These are phyloP conservation scores for Ceratocystis huliohia DNA, from an alignment of 2,329 filamentous ascomycete species.

Conservation along the genomic window DNA sequence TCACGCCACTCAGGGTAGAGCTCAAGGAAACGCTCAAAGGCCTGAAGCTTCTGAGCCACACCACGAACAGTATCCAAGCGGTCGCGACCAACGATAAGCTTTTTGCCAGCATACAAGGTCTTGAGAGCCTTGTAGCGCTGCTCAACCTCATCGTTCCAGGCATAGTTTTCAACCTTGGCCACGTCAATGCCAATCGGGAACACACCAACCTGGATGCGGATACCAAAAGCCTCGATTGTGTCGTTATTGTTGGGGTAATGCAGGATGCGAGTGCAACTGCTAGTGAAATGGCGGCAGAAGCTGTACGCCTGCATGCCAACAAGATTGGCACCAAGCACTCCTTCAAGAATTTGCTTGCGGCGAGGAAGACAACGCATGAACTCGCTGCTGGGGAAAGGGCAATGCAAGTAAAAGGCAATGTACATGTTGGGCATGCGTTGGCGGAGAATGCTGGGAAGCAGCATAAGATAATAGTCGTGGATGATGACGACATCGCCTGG, in stretches of 20 bases:
- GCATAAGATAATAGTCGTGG: constrained; percentile 86
- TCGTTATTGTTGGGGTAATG: constrained; percentile 78
- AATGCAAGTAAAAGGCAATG: constrained; percentile 88
- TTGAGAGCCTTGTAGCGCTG: constrained; percentile 61
- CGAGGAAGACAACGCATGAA: constrained; percentile 80
- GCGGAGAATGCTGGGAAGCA: constrained; percentile 77
- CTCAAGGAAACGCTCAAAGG: constrained; percentile 84
- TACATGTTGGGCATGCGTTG: constrained; percentile 80
- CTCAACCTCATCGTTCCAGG: constrained; percentile 58
- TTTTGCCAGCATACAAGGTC: constrained; percentile 73
- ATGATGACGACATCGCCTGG: constrained; percentile 86
- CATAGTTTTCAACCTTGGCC: constrained; percentile 59
- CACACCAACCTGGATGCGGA: constrained; percentile 79
- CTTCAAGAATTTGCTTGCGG: constrained; percentile 80
- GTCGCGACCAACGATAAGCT: constrained; percentile 89
- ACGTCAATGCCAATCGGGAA: constrained; percentile 93
- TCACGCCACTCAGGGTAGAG: constrained; percentile 84
- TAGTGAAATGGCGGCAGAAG: constrained; percentile 88
- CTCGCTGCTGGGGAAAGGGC: constrained; percentile 91
- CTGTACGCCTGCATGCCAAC: constrained; percentile 92
- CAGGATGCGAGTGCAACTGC: constrained; percentile 80
- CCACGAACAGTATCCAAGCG: constrained; percentile 86
- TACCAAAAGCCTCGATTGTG: constrained; percentile 78
- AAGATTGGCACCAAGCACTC: constrained; percentile 81
- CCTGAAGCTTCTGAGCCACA: constrained; percentile 90